Conservation (phyloP, 768 basidiomycete genomes). For the Suillus lakei region DNA sequence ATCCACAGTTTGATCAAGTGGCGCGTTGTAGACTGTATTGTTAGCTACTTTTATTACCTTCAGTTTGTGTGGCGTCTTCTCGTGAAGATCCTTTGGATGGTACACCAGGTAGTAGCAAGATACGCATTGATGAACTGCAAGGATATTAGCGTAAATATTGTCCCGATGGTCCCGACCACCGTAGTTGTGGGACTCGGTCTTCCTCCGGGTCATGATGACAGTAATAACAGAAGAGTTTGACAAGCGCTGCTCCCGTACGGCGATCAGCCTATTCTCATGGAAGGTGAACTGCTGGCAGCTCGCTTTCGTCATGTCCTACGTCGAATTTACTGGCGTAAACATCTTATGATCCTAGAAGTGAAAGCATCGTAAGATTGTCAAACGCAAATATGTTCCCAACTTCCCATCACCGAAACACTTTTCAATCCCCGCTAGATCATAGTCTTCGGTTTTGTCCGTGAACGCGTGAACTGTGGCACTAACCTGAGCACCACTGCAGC, state of each 20-base stretch:
- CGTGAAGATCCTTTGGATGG: neutral
- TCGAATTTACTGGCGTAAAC: neutral
- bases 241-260: neutral
- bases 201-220: neutral
- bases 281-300: neutral
- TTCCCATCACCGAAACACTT: no score
- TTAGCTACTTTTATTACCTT: neutral
- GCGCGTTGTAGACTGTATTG: conserved; percentile 9
- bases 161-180: neutral
- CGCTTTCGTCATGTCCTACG: neutral
- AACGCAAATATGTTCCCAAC: no score
- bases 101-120: neutral
- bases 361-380: neutral
- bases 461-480: no score
- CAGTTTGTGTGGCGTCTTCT: neutral
- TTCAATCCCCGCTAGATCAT: no score
- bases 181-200: neutral
- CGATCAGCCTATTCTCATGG: neutral
- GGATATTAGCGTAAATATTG: neutral
- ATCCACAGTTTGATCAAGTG: neutral
- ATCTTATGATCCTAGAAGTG: neutral
- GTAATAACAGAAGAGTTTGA: neutral
- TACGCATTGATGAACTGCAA: neutral
- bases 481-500: no score
- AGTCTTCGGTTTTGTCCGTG: no score